Percentiles rank a stretch among this genome's conserved stretches.
phyloP scores from a whole-genome alignment of 345 rosid species.

The Hirschfeldia incana region DNA sequence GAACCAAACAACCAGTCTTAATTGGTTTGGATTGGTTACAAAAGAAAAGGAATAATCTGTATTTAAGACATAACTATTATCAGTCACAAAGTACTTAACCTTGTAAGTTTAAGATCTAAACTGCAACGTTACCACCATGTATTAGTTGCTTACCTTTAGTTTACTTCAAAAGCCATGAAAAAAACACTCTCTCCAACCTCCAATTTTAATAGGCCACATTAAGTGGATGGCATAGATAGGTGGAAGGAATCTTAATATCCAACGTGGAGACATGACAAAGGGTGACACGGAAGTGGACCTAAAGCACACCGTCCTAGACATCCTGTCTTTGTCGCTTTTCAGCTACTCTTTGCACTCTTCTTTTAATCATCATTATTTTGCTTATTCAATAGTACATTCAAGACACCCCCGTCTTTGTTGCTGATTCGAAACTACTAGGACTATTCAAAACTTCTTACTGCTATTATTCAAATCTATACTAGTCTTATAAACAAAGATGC shows the following conservation, averaged over 20 bases:
- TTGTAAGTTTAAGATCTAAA: neutral
- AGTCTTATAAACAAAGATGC: neutral
- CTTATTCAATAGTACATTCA: neutral
- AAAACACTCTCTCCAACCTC: neutral
- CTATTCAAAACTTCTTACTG: neutral
- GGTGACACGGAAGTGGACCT: slow-evolving; percentile 38
- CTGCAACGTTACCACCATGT: neutral
- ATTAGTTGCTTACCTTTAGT: neutral
- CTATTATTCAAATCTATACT: neutral
- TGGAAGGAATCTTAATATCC: slow-evolving; percentile 11
- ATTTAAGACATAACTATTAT: neutral
- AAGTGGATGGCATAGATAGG: neutral
- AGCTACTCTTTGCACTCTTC: neutral
- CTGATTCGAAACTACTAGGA: neutral
- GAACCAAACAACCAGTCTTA: neutral
- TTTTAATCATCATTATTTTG: neutral
- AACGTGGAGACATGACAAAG: slow-evolving; percentile 34
- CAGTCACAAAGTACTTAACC: neutral
- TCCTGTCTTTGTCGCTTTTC: slow-evolving; percentile 32
- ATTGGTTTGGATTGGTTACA: slow-evolving; percentile 4
- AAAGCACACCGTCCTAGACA: slow-evolving; percentile 38
- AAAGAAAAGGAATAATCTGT: neutral
- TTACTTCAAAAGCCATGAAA: neutral
- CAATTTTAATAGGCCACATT: neutral
- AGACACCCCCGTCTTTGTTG: neutral